Percentiles rank a stretch among this genome's conserved stretches.
These are phyloP conservation scores for Dacryopinax primogenitus DNA, from an alignment of 768 basidiomycete genomes.

Conservation along the genomic window DNA sequence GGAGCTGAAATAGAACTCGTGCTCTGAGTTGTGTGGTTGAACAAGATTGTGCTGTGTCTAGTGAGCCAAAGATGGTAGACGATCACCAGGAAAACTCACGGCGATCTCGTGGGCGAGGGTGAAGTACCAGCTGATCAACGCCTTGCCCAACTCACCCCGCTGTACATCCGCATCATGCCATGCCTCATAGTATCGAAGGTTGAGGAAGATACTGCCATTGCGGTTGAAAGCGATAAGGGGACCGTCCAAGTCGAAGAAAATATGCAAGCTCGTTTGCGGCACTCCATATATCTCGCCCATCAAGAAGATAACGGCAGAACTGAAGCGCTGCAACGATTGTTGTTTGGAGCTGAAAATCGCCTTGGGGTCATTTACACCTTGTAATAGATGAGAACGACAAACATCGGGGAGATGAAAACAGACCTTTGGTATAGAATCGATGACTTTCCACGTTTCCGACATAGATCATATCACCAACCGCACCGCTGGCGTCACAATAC, in stretches of 20 bases:
- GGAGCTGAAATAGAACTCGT: slow-evolving; percentile 88
- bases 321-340: slow-evolving; percentile 52
- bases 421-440: slow-evolving; percentile 41
- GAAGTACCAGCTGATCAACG: slow-evolving; percentile 84
- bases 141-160: slow-evolving; percentile 40
- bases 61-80: not conserved
- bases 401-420: not conserved
- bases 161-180: slow-evolving; percentile 71
- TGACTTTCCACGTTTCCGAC: slow-evolving; percentile 32
- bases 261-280: slow-evolving; percentile 57
- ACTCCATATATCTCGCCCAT: slow-evolving; percentile 62
- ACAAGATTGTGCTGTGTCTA: slow-evolving; percentile 63
- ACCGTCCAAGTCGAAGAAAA: slow-evolving; percentile 74
- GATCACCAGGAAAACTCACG: slow-evolving; percentile 10
- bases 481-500: slow-evolving; percentile 67
- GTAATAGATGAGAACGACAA: not conserved
- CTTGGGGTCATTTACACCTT: slow-evolving; percentile 46
- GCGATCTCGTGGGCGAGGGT: slow-evolving; percentile 87
- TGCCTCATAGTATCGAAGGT: slow-evolving; percentile 68
- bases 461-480: slow-evolving; percentile 43
- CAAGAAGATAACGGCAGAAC: slow-evolving; percentile 46
- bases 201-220: slow-evolving; percentile 75
- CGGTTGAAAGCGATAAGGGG: slow-evolving; percentile 89
- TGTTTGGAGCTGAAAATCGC: slow-evolving; percentile 41
- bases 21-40: slow-evolving; percentile 74